These are phyloP conservation scores for Sporisorium scitamineum DNA, from an alignment of 1,284 basidiomycete genomes.

Conservation along the genomic window DNA sequence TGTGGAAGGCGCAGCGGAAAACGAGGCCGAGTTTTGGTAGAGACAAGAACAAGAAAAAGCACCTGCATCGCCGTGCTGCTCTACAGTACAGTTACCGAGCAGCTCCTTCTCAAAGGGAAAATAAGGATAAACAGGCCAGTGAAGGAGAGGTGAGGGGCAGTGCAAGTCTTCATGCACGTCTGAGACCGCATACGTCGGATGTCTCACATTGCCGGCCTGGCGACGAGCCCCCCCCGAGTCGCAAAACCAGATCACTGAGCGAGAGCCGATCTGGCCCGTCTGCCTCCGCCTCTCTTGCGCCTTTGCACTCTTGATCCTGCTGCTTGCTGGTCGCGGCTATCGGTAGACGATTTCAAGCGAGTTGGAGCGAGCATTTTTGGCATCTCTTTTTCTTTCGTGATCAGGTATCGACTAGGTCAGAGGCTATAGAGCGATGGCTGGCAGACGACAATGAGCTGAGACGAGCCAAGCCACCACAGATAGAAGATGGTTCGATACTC, in stretches of 20 bases:
- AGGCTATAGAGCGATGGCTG: too few species aligned
- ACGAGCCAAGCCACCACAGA: slow-evolving; percentile 1
- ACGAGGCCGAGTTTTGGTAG: neutral
- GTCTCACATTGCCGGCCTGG: slow-evolving; percentile 42
- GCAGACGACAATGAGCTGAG: too few species aligned
- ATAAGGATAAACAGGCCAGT: neutral
- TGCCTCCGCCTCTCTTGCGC: neutral
- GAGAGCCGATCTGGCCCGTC: too few species aligned
- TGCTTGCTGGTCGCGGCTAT: too few species aligned
- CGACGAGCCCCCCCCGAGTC: neutral
- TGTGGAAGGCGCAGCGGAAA: slow-evolving; percentile 3
- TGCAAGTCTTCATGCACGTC: slow-evolving; percentile 19
- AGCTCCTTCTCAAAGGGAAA: too few species aligned
- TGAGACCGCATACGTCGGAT: slow-evolving; percentile 34
- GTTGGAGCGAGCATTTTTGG: too few species aligned
- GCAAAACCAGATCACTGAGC: too few species aligned
- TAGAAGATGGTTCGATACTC: neutral
- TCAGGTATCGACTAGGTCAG: too few species aligned
- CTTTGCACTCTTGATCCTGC: too few species aligned
- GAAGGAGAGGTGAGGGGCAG: neutral
- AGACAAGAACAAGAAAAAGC: neutral
- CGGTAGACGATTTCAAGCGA: too few species aligned
- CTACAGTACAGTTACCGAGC: too few species aligned
- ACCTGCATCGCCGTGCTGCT: neutral
- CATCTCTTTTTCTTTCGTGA: too few species aligned